Evolutionary conservation across 2,329 filamentous ascomycete species (phyloP), one percentile per base, ranked within the genome.

Genomic region (Trichoderma arundinaceum): DNA sequence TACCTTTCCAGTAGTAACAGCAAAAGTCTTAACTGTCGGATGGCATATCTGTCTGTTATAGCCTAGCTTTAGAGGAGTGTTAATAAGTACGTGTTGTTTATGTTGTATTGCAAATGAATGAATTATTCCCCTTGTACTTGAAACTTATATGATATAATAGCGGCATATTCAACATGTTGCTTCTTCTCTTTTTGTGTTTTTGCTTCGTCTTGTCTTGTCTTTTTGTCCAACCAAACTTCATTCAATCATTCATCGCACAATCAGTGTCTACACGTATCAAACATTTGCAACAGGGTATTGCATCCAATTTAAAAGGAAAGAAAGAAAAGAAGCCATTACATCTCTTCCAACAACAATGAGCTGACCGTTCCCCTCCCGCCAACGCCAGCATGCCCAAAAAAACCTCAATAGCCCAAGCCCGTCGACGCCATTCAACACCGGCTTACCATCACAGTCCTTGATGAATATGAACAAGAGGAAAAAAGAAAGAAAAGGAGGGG

Each of bases 361-460:
- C 39, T 12, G 13, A 44, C 59, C 39, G 22, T 3, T 38, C 15
- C 59, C 12, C 15, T 35, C 46, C 41, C 56, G 1, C 46, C 38
- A 65, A 65, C 63, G 56, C 39, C 56, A 17, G 44, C 51, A 43
- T 43, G 48, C 22, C 39, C 17, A 51, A 39, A 44, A 44, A 61
- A 61, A 32, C 32, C 39, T 54, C 49, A 44, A 66, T 61, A 56
- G 43, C 43, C 56, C 48, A 51, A 66, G 57, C 56, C 64, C 68
- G 64, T 66, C 32, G 48, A 64, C 64, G 62, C 68, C 68, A 57
- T 66, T n/a, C 60, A 69, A 70, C 66, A 56, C 69, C 68, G 33
- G 49, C 48, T 43, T 32, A 39, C 52, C 64, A 35, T 43, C 46
- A 58, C 44, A 32, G 13, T 43, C n/a, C 10, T 63, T 17, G 44